These are phyloP conservation scores for Diplodia intermedia DNA, from an alignment of 2,329 filamentous ascomycete genomes.

Conservation along the genomic window DNA sequence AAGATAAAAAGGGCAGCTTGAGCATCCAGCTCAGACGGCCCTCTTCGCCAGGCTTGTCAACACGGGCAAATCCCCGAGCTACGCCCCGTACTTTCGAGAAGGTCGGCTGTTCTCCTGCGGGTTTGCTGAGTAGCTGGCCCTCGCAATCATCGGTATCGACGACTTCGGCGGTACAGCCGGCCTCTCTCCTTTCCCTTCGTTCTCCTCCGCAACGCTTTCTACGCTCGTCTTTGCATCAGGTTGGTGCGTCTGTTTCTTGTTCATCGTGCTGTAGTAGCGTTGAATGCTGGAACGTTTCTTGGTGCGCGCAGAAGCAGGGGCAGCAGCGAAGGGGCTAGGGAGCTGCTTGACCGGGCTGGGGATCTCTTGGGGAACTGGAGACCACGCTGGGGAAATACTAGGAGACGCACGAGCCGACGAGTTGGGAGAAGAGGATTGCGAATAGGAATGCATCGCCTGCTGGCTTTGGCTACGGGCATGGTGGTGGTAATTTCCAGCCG, in stretches of 20 bases:
- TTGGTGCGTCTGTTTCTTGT: slow-evolving; percentile 2
- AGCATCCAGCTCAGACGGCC: background rate
- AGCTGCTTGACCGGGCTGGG: slow-evolving; percentile 11
- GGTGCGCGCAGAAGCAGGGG: background rate
- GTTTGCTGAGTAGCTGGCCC: background rate
- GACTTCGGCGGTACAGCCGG: slow-evolving; percentile 7
- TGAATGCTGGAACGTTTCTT: slow-evolving; percentile 21
- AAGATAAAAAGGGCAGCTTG: background rate
- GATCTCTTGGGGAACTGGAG: slow-evolving; percentile 14
- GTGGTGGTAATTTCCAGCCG: background rate
- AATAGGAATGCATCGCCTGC: background rate
- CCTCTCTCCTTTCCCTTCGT: background rate
- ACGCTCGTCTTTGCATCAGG: background rate
- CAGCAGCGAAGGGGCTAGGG: background rate
- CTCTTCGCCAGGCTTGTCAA: slow-evolving; percentile 37
- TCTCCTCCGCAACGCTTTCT: background rate
- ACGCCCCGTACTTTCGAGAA: slow-evolving; percentile 37
- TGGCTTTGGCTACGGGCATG: slow-evolving; percentile 8
- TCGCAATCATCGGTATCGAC: background rate
- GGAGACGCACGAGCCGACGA: slow-evolving; percentile 11
- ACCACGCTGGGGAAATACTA: slow-evolving; percentile 4
- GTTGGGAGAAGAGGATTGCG: background rate
- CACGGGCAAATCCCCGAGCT: slow-evolving; percentile 45
- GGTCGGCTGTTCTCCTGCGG: background rate
- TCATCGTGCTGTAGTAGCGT: slow-evolving; percentile 23